phyloP scores from a whole-genome alignment of 495 filamentous ascomycete species.

The Lichenothelia convexa region DNA sequence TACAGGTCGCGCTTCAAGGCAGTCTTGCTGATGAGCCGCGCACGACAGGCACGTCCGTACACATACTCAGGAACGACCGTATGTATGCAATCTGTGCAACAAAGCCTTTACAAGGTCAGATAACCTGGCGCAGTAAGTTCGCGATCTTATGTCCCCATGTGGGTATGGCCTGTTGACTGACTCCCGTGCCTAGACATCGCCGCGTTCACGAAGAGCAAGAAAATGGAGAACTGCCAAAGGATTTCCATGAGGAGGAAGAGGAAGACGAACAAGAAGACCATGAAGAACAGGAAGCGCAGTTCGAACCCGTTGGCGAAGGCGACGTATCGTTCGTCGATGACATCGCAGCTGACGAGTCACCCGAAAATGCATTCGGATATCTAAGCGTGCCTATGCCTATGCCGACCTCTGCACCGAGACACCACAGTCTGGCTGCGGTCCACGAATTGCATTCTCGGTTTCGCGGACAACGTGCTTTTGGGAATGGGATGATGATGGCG shows the following conservation, averaged over 20 bases:
- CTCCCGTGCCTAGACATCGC: conserved; percentile 53
- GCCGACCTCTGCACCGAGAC: too few species aligned
- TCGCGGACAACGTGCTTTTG: too few species aligned
- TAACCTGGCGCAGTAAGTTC: conserved; percentile 95
- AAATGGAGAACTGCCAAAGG: conserved; percentile 39
- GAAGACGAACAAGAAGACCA: conserved; percentile 49
- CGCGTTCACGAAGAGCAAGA: conserved; percentile 76
- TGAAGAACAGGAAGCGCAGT: too few species aligned
- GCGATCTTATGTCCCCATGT: conserved; percentile 20
- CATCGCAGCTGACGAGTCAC: too few species aligned
- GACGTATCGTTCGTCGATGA: too few species aligned
- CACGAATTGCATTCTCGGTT: too few species aligned
- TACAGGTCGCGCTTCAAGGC: conserved; percentile 2
- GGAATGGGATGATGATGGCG: too few species aligned
- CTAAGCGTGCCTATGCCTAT: too few species aligned
- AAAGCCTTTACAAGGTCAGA: conserved; percentile 97
- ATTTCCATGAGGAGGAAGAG: conserved; percentile 61
- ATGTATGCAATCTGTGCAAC: conserved; percentile 90
- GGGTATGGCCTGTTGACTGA: conserved; percentile 9
- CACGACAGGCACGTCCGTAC: conserved; percentile 82
- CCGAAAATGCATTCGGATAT: too few species aligned
- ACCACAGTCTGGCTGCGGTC: too few species aligned
- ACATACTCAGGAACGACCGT: conserved; percentile 97
- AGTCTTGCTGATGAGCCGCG: conserved; percentile 30
- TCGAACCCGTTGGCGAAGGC: conserved; percentile 38